A percentile compares a stretch with the other conserved stretches of the same genome.
Evolutionary conservation across 495 filamentous ascomycete species (phyloP).

Genomic region (Oidiodendron maius): DNA sequence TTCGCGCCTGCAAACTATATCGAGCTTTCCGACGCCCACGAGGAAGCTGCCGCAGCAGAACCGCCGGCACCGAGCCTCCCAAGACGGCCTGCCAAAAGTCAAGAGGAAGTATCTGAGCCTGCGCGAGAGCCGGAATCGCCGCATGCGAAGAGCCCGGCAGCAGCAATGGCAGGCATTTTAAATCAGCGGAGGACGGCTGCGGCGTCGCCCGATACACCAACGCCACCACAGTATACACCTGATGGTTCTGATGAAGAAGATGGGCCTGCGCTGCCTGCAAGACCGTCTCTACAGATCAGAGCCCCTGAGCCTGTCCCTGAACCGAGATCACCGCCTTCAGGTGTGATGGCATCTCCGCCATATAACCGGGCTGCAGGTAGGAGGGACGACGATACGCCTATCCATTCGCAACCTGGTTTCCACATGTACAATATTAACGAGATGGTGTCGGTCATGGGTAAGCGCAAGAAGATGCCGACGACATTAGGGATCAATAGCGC

Average conservation of each 20-base stretch:
- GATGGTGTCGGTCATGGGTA: slow-evolving; percentile 89
- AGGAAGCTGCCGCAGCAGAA: slow-evolving; percentile 12
- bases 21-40: slow-evolving; percentile 48
- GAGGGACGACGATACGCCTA: slow-evolving; percentile 27
- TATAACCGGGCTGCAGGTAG: slow-evolving; percentile 45
- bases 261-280: slow-evolving; percentile 56
- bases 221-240: slow-evolving; percentile 48
- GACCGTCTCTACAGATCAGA: slow-evolving; percentile 58
- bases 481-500: slow-evolving; percentile 84
- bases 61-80: slow-evolving; percentile 34
- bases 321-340: slow-evolving; percentile 28
- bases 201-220: slow-evolving; percentile 15
- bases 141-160: slow-evolving; percentile 16
- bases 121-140: slow-evolving; percentile 17
- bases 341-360: slow-evolving; percentile 52
- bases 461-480: slow-evolving; percentile 95
- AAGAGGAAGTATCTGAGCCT: slow-evolving; percentile 36
- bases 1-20: slow-evolving; percentile 99
- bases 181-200: slow-evolving; percentile 11
- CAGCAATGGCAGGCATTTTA: slow-evolving; percentile 23
- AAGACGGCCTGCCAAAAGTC: slow-evolving; percentile 29
- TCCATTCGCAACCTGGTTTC: slow-evolving; percentile 62
- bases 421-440: slow-evolving; percentile 96
- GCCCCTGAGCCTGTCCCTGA: slow-evolving; percentile 48
- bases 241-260: slow-evolving; percentile 59